A percentile compares a stretch with the other conserved stretches of the same genome.
These are phyloP conservation scores for Brassica juncea DNA, from an alignment of 345 rosid species.

Conservation along the genomic window DNA sequence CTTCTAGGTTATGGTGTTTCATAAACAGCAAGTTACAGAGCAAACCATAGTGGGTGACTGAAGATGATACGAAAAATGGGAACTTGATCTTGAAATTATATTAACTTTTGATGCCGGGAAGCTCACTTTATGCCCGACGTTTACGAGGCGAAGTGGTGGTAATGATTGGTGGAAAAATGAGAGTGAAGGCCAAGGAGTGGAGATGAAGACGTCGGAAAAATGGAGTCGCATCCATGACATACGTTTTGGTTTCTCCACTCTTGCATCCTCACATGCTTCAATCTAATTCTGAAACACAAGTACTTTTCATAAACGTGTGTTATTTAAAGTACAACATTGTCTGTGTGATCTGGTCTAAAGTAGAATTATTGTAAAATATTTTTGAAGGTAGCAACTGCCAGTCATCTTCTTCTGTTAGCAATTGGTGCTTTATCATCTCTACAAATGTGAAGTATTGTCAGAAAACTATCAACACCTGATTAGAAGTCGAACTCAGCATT, in stretches of 20 bases:
- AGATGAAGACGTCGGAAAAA: constrained; percentile 7
- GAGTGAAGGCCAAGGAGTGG: neutral
- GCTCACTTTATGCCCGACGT: constrained; percentile 7
- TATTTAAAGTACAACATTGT: constrained; percentile 10
- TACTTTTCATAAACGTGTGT: neutral
- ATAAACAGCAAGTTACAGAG: constrained; percentile 5
- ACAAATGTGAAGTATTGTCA: neutral
- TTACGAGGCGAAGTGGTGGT: neutral
- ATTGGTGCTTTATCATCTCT: neutral
- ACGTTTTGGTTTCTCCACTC: constrained; percentile 24
- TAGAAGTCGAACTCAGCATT: neutral
- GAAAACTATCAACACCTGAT: neutral
- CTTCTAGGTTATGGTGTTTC: constrained; percentile 13
- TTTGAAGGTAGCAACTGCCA: constrained; percentile 40
- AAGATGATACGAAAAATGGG: constrained; percentile 30
- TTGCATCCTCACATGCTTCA: constrained; percentile 32
- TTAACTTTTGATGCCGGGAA: constrained; percentile 35
- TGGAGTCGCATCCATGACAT: constrained; percentile 10
- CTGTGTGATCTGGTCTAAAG: neutral
- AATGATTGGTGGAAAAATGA: neutral
- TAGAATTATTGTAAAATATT: constrained; percentile 20
- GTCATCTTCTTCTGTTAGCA: constrained; percentile 48
- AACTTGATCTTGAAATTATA: constrained; percentile 16
- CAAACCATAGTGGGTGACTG: neutral
- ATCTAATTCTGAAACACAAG: constrained; percentile 16